These are phyloP conservation scores for Aspergillus hancockii DNA, from an alignment of 495 filamentous ascomycete genomes.

Conservation along the genomic window DNA sequence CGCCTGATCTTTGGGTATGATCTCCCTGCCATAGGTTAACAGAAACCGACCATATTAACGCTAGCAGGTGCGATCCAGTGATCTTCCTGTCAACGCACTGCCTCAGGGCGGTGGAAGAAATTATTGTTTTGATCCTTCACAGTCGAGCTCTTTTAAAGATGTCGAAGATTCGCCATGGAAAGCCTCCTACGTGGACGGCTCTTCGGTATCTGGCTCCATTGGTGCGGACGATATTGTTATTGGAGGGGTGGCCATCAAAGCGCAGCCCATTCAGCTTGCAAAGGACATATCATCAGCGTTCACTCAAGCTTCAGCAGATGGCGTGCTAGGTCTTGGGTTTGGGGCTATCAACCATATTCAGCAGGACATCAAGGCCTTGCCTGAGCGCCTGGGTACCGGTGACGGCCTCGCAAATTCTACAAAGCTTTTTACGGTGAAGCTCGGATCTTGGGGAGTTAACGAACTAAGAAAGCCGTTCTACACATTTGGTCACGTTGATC, in stretches of 20 bases:
- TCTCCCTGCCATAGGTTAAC: neutral
- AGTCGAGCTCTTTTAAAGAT: constrained; percentile 64
- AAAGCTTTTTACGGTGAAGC: constrained; percentile 73
- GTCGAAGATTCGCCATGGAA: constrained; percentile 57
- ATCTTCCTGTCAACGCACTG: constrained; percentile 44
- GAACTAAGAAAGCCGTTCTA: constrained; percentile 64
- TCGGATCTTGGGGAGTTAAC: constrained; percentile 63
- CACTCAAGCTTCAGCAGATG: constrained; percentile 60
- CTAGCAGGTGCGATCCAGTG: constrained; percentile 61
- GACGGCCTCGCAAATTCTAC: constrained; percentile 60
- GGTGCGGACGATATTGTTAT: constrained; percentile 68
- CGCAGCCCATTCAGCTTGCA: constrained; percentile 71
- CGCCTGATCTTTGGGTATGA: constrained; percentile 75
- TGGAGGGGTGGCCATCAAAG: constrained; percentile 67
- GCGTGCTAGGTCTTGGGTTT: constrained; percentile 73
- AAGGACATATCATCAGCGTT: constrained; percentile 65
- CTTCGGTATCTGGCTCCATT: constrained; percentile 67
- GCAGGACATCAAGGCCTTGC: constrained; percentile 64
- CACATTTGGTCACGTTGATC: constrained; percentile 77
- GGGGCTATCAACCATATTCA: constrained; percentile 70
- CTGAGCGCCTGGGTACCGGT: constrained; percentile 76
- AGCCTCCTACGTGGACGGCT: constrained; percentile 75
- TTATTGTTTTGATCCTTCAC: constrained; percentile 55
- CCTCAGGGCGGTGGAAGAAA: constrained; percentile 37
- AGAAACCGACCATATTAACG: constrained; percentile 11